These are phyloP conservation scores for Tolypocladium cylindrosporum DNA, from an alignment of 2,329 filamentous ascomycete species.

Conservation along the genomic window DNA sequence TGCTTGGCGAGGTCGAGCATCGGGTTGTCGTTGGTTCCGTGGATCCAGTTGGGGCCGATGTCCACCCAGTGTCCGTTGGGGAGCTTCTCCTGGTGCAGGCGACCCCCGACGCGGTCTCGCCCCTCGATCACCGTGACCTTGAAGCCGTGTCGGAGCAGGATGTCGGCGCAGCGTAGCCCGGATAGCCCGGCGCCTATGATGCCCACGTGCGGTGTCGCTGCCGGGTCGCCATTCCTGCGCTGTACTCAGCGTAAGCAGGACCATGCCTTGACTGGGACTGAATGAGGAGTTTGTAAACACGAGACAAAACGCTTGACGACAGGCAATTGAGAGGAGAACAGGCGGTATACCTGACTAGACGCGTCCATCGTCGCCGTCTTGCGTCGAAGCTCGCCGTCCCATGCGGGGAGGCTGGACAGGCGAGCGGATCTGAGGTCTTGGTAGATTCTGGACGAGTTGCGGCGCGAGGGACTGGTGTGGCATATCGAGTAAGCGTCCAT, in stretches of 20 bases:
- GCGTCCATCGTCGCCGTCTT: constrained; percentile 19
- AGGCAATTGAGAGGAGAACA: no score
- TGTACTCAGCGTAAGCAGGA: constrained; percentile 11
- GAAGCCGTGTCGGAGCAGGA: constrained; percentile 54
- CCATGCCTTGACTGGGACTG: constrained; percentile 1
- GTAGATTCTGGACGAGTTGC: constrained; percentile 37
- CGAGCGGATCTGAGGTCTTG: constrained; percentile 36
- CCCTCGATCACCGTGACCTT: constrained; percentile 62
- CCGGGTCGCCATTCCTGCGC: constrained; percentile 8
- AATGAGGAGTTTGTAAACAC: neutral
- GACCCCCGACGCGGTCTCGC: constrained; percentile 55
- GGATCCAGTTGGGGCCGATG: constrained; percentile 70
- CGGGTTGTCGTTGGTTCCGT: constrained; percentile 61
- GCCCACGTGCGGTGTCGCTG: constrained; percentile 42
- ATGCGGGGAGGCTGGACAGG: constrained; percentile 22
- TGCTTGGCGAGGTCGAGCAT: constrained; percentile 56
- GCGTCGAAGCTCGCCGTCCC: constrained; percentile 19
- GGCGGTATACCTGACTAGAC: constrained; percentile 23
- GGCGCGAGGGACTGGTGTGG: constrained; percentile 31
- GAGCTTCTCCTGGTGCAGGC: constrained; percentile 43
- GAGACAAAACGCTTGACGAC: neutral
- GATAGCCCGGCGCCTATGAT: constrained; percentile 63
- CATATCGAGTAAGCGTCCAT: constrained; percentile 46
- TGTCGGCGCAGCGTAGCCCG: constrained; percentile 60
- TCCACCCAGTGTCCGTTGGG: constrained; percentile 41